These are phyloP conservation scores for Ogataea zsoltii DNA, from an alignment of 805 yeast genomes.

Conservation along the genomic window DNA sequence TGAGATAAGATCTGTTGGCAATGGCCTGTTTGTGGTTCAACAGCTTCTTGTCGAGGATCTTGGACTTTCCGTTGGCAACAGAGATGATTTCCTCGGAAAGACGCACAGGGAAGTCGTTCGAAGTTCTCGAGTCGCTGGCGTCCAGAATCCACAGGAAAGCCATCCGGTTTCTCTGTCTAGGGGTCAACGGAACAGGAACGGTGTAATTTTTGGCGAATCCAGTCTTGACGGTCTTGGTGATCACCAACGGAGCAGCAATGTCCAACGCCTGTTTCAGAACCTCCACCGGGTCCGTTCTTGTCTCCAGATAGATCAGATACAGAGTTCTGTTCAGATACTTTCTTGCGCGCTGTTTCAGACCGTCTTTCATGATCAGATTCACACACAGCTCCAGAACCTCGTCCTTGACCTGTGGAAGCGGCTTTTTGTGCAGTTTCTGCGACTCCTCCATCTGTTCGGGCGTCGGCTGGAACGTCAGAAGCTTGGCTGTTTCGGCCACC, in stretches of 20 bases:
- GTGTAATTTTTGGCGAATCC: constrained; percentile 82
- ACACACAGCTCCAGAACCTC: constrained; percentile 76
- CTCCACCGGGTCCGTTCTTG: constrained; percentile 77
- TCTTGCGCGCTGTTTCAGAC: constrained; percentile 81
- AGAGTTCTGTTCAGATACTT: constrained; percentile 73
- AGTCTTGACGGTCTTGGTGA: constrained; percentile 72
- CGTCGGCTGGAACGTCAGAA: constrained; percentile 54
- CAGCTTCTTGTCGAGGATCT: constrained; percentile 81
- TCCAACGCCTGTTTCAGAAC: constrained; percentile 75
- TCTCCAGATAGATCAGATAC: constrained; percentile 71
- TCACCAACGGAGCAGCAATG: constrained; percentile 80
- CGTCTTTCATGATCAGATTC: constrained; percentile 89
- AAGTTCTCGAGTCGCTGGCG: constrained; percentile 75
- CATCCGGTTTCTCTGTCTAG: constrained; percentile 79
- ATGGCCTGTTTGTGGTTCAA: constrained; percentile 85
- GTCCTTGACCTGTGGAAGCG: constrained; percentile 64
- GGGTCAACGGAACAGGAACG: constrained; percentile 80
- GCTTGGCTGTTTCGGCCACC: constrained; percentile 17
- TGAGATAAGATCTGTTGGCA: constrained; percentile 73
- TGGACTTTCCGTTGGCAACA: constrained; percentile 74
- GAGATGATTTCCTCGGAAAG: constrained; percentile 85
- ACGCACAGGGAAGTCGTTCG: constrained; percentile 82
- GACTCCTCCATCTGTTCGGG: constrained; percentile 63
- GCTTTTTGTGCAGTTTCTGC: constrained; percentile 46
- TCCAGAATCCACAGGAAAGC: constrained; percentile 93